phyloP scores from a whole-genome alignment of 2,329 filamentous ascomycete genomes.

The Penicillium janthinellum region DNA sequence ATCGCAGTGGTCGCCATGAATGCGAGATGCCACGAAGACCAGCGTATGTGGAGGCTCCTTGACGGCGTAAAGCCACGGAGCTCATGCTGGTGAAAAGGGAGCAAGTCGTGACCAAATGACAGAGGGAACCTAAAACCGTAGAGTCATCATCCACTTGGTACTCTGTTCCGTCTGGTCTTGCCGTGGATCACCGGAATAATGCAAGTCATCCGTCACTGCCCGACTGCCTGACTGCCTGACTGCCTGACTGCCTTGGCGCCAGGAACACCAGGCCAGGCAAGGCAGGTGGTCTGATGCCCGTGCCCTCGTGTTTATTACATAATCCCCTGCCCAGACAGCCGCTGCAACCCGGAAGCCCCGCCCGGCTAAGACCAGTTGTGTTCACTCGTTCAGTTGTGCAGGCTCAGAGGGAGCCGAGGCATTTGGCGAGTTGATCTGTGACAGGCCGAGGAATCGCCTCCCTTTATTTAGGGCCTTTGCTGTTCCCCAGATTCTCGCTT shows the following conservation, averaged over 20 bases:
- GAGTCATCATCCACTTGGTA: neutral
- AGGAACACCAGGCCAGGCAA: neutral
- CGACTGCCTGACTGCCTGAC: conserved; percentile 5
- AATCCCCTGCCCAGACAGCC: neutral
- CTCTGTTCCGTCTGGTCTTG: neutral
- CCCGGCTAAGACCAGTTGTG: neutral
- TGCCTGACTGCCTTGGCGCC: neutral
- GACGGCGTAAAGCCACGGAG: neutral
- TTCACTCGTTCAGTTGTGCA: neutral
- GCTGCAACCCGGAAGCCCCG: neutral
- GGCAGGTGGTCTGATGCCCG: neutral
- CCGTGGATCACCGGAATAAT: neutral
- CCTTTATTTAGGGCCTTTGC: conserved; percentile 23
- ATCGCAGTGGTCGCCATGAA: conserved; percentile 7
- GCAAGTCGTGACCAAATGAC: neutral
- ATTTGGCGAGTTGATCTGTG: conserved; percentile 1
- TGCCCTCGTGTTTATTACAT: neutral
- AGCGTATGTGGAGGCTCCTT: neutral
- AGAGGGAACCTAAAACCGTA: neutral
- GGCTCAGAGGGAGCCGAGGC: conserved; percentile 7
- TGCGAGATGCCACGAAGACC: conserved; percentile 1
- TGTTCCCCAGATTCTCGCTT: conserved; percentile 24
- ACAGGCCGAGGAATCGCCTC: conserved; percentile 9
- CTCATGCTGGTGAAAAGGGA: conserved; percentile 6
- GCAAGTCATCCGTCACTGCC: conserved; percentile 1